Base-by-base conservation (phyloP, 1,139 yeast genomes). In the Debaryomyces nepalensis region DNA sequence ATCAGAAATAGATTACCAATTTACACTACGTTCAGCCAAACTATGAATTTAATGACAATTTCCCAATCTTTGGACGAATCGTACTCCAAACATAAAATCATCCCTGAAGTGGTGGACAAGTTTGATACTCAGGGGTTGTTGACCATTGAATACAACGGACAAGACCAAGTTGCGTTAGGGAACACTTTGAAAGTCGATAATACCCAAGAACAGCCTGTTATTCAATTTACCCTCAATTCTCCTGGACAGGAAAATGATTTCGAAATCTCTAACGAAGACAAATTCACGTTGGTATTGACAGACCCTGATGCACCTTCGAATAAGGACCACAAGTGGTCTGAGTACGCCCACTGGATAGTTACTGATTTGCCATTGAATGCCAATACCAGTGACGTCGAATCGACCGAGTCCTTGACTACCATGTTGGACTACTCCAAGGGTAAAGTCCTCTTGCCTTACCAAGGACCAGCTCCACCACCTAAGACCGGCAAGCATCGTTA, bases 271-370 rank as follows among this genome's bases (percentile, higher is more conserved):
- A 58, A 66, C 16, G 60, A 66, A n/a, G 88, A 82, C 50, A 67
- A 72, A 40, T 88, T 85, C 64, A 82, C 93, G 3, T 67, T 90
- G 51, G 87, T 87, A 2, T 55, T 90, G 52, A 90, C 97, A 3
- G 97, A 90, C 61, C 97, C 97, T 1, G 97, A 90, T 69, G 97
- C 97, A 6, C 97, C 97, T 12, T 79, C 91, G 3, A 77, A 81
- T 50, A 73, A 76, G 1, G 97, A 90, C 60, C 81, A 85, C 55
- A 87, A 83, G 58, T 89, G 95, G 95, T 84, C 95, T 7, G 96
- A 90, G 63, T 89, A 73, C 62, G 82, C 86, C 42, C 97, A 90
- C 66, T 88, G 81, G 75, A 69, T 90, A 30, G 76, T 79, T 24
- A 67, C 86, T 5, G 89, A 87, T 51, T 77, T 90, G 59, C 66